phyloP scores from a whole-genome alignment of 306 rosid genomes.

The Astragalus glycyphyllos region DNA sequence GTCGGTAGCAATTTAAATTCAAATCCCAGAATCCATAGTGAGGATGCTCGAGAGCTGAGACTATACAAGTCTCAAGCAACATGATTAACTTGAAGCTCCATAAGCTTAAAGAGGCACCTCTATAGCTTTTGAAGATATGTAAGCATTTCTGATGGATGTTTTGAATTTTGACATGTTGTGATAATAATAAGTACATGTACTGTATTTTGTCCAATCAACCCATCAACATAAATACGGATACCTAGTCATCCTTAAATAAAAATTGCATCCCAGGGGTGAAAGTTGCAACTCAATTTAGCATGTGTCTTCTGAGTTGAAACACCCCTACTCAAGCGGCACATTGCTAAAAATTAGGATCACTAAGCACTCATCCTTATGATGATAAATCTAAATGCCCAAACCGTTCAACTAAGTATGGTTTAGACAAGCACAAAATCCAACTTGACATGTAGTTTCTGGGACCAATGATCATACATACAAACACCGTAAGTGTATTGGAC shows the following conservation, averaged over 20 bases:
- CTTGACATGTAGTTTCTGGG: conserved; percentile 10
- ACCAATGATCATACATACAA: conserved; percentile 26
- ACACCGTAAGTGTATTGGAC: conserved; percentile 15
- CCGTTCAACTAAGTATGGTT: not conserved
- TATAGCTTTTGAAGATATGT: conserved; percentile 18
- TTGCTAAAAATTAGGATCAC: conserved; percentile 1
- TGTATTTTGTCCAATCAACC: not conserved
- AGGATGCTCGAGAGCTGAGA: not conserved
- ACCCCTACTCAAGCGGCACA: conserved; percentile 36
- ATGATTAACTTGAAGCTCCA: conserved; percentile 25
- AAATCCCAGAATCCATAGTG: conserved; percentile 11
- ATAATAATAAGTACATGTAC: not conserved
- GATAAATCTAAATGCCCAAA: not conserved
- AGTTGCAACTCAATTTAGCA: conserved; percentile 11
- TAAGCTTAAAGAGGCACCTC: not conserved
- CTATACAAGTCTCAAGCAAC: conserved; percentile 2
- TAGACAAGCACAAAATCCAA: conserved; percentile 11
- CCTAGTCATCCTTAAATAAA: not conserved
- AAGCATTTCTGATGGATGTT: conserved; percentile 1
- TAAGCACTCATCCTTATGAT: conserved; percentile 7
- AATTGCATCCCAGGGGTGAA: conserved; percentile 1
- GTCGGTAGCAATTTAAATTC: conserved; percentile 11
- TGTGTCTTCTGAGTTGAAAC: conserved; percentile 24
- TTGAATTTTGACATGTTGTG: conserved; percentile 7
- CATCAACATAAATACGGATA: conserved; percentile 12